Conservation (phyloP, 1,284 basidiomycete species). For the Sporisorium iseilematis-ciliati region DNA sequence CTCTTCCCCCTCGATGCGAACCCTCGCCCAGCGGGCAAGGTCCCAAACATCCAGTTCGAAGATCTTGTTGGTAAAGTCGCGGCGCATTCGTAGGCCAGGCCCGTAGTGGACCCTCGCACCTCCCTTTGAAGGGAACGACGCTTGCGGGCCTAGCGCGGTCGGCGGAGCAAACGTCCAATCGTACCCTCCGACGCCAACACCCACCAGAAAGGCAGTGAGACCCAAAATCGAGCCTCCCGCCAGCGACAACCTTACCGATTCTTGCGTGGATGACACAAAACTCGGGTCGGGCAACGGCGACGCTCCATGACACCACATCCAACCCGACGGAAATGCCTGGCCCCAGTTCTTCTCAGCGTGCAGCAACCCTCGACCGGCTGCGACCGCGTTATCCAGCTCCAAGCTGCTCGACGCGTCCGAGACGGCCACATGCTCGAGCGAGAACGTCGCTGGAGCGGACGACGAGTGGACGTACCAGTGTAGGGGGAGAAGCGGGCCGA, state of each 20-base stretch:
- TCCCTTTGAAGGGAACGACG: background rate
- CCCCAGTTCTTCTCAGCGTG: constrained; percentile 52
- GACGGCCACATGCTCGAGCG: constrained; percentile 24
- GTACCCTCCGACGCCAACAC: constrained; percentile 13
- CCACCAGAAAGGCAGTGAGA: constrained; percentile 41
- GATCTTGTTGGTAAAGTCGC: constrained; percentile 21
- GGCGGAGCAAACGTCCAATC: constrained; percentile 40
- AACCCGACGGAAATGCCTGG: constrained; percentile 41
- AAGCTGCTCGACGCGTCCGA: background rate
- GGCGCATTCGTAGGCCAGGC: constrained; percentile 17
- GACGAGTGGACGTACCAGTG: constrained; percentile 51
- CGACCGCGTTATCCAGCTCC: constrained; percentile 18
- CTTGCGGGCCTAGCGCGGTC: constrained; percentile 28
- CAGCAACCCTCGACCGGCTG: constrained; percentile 27
- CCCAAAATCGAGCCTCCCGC: constrained; percentile 41
- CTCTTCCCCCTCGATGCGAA: constrained; percentile 18
- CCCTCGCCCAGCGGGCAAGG: constrained; percentile 20
- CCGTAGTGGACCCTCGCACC: constrained; percentile 16
- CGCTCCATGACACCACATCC: constrained; percentile 42
- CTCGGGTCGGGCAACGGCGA: constrained; percentile 20
- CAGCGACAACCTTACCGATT: constrained; percentile 6
- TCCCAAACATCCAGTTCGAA: constrained; percentile 38
- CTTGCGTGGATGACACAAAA: background rate
- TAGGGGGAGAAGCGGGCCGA: constrained; percentile 27
- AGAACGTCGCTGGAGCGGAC: constrained; percentile 23